phyloP scores from a whole-genome alignment of 148 eudicot genomes.

The Cornus controversa region DNA sequence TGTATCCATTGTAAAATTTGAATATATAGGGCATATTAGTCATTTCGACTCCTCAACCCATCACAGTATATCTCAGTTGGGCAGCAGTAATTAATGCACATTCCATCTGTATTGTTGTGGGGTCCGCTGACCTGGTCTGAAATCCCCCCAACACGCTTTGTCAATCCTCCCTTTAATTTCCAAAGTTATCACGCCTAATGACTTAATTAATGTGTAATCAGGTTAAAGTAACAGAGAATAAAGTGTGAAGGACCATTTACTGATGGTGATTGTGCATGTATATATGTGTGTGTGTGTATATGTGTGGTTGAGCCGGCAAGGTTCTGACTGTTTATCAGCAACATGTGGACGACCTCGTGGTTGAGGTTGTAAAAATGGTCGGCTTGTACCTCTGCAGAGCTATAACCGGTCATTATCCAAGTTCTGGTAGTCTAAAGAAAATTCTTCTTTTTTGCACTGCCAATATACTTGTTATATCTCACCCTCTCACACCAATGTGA shows the following conservation, averaged over 20 bases:
- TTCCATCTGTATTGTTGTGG: conserved; percentile 7
- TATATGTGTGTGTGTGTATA: no score
- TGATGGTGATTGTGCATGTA: conserved; percentile 11
- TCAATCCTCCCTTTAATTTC: conserved; percentile 15
- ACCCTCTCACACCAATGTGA: no score
- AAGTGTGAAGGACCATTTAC: no score
- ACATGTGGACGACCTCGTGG: conserved; percentile 26
- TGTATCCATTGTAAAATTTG: conserved; percentile 9
- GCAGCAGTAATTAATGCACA: conserved; percentile 15
- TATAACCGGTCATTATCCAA: conserved; percentile 15
- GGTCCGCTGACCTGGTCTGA: conserved; percentile 1
- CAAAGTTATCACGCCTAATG: conserved; percentile 34
- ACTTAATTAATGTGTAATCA: conserved; percentile 22
- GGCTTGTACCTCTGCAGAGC: conserved; percentile 14
- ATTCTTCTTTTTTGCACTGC: no score
- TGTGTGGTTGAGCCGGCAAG: background rate
- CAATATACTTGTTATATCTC: no score
- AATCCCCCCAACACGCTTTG: background rate
- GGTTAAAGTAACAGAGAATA: conserved; percentile 2
- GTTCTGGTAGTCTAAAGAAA: no score
- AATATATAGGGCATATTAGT: conserved; percentile 27
- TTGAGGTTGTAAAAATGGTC: conserved; percentile 15
- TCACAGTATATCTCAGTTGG: background rate
- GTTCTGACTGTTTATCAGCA: conserved; percentile 10
- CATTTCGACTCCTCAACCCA: background rate